Percentiles rank a stretch among this genome's conserved stretches.
These are phyloP conservation scores for Allantophomopsis cytisporea DNA, from an alignment of 2,329 filamentous ascomycete species.

Conservation along the genomic window DNA sequence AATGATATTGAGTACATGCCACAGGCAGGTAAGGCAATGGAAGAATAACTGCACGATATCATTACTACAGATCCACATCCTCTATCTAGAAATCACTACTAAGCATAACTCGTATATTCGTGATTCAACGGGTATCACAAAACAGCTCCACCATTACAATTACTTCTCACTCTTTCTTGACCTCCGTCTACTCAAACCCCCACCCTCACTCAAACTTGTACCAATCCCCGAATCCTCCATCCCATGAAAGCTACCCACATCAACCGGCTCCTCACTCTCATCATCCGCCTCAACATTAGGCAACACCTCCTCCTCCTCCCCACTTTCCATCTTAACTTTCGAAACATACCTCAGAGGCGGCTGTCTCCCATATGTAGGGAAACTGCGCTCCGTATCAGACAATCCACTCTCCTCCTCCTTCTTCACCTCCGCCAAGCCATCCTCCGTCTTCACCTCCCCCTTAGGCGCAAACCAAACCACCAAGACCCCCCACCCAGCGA, in stretches of 20 bases:
- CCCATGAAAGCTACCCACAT: slow-evolving; percentile 12
- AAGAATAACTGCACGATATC: too few species aligned
- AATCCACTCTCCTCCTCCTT: slow-evolving; percentile 13
- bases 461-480: slow-evolving; percentile 5
- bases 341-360: slow-evolving; percentile 24
- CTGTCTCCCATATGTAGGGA: slow-evolving; percentile 27
- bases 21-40: too few species aligned
- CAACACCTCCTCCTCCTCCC: slow-evolving; percentile 14
- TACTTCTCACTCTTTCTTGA: slow-evolving; percentile 4
- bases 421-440: slow-evolving; percentile 10
- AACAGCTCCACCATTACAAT: too few species aligned
- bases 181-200: slow-evolving; percentile 14
- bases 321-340: slow-evolving; percentile 13
- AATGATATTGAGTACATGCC: too few species aligned
- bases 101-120: too few species aligned
- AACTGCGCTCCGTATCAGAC: slow-evolving; percentile 29
- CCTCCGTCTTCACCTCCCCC: slow-evolving; percentile 11
- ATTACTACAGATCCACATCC: too few species aligned
- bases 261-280: slow-evolving; percentile 27
- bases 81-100: too few species aligned
- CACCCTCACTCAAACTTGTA: slow-evolving; percentile 34
- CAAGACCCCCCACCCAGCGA: slow-evolving; percentile 46
- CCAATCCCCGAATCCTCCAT: slow-evolving; percentile 34
- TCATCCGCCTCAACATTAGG: slow-evolving; percentile 30
- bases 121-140: too few species aligned